Conservation (phyloP, 75 land plant species). For the Cunninghamia lanceolata region DNA sequence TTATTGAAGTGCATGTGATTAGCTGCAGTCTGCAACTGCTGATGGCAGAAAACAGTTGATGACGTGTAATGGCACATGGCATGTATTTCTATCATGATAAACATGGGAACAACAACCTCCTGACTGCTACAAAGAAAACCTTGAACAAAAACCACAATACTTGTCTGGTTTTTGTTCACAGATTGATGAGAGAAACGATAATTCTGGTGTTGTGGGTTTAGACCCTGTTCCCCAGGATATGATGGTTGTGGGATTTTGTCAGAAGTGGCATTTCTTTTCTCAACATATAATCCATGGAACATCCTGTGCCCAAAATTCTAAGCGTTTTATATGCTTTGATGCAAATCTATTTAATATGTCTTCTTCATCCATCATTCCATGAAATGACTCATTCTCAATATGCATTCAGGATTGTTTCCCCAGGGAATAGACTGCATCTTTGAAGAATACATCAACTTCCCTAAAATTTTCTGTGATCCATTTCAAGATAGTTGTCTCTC, state of each 20-base stretch:
- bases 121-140: constrained; percentile 10
- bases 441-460: background rate
- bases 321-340: too few relatives aligned
- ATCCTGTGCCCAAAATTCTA: too few relatives aligned
- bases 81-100: constrained; percentile 16
- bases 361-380: constrained; percentile 1
- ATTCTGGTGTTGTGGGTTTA: constrained; percentile 5
- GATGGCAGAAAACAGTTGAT: constrained; percentile 4
- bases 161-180: constrained; percentile 8
- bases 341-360: too few relatives aligned
- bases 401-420: background rate
- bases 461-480: background rate
- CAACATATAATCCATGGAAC: too few relatives aligned
- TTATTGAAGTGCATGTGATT: constrained; percentile 6
- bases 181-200: constrained; percentile 10
- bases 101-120: constrained; percentile 27
- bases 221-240: background rate
- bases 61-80: constrained; percentile 13
- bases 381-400: background rate
- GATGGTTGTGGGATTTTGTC: too few relatives aligned
- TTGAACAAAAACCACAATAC: constrained; percentile 10
- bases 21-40: constrained; percentile 2
- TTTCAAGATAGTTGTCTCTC: background rate
- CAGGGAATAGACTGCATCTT: background rate
- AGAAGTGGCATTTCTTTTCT: too few relatives aligned